Conservation (phyloP, 352 stramenopile species). For the Globisporangium polare region DNA sequence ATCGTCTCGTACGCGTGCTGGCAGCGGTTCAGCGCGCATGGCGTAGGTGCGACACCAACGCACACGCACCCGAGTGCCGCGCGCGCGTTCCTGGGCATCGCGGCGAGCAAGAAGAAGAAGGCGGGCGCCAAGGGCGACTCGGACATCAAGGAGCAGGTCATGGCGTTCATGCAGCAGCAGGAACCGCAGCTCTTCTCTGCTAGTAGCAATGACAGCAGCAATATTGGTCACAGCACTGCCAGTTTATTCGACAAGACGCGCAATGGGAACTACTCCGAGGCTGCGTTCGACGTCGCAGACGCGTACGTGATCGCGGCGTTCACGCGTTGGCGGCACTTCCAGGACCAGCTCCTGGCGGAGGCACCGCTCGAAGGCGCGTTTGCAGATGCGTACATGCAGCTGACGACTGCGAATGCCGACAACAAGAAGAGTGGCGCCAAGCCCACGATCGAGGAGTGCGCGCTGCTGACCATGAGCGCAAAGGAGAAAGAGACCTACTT, state of each 20-base stretch:
- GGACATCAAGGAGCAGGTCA: conserved; percentile 68
- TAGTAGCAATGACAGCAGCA: background rate
- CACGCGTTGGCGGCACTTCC: conserved; percentile 50
- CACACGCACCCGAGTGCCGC: conserved; percentile 77
- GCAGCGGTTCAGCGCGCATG: conserved; percentile 38
- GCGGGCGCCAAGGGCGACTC: conserved; percentile 10
- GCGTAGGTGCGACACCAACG: conserved; percentile 24
- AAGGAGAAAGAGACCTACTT: conserved; percentile 32
- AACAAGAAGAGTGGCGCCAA: conserved; percentile 24
- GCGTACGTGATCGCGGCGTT: conserved; percentile 79
- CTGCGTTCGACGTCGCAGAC: conserved; percentile 72
- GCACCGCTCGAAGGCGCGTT: conserved; percentile 32
- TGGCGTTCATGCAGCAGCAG: conserved; percentile 51
- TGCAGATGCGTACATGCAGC: conserved; percentile 36
- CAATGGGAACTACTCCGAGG: conserved; percentile 39
- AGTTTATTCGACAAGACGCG: conserved; percentile 21
- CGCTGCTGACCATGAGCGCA: conserved; percentile 33
- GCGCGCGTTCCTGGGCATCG: conserved; percentile 53
- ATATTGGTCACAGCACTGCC: background rate
- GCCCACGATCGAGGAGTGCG: conserved; percentile 29
- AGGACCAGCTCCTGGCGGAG: conserved; percentile 29
- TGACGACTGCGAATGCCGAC: conserved; percentile 19
- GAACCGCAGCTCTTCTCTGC: conserved; percentile 28
- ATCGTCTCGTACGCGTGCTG: conserved; percentile 80
- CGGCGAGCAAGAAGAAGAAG: conserved; percentile 22